phyloP scores from a whole-genome alignment of 805 yeast genomes.

The Candida endomychidarum region DNA sequence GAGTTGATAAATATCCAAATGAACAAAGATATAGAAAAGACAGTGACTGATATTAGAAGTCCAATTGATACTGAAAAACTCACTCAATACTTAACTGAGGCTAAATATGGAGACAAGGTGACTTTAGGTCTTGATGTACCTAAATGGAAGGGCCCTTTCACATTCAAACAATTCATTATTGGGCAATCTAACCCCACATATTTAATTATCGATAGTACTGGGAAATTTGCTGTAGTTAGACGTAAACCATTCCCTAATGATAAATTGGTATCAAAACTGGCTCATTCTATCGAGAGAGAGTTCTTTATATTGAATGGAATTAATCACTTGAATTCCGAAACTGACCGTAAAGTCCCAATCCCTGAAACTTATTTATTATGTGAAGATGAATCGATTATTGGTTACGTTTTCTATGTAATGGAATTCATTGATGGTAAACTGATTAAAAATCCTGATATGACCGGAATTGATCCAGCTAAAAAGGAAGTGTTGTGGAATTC shows the following conservation, averaged over 20 bases:
- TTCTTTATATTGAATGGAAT: constrained; percentile 48
- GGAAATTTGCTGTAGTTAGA: constrained; percentile 48
- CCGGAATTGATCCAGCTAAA: constrained; percentile 27
- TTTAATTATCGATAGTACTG: constrained; percentile 41
- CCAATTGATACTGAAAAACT: constrained; percentile 29
- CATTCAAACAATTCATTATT: constrained; percentile 52
- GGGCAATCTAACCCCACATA: constrained; percentile 70
- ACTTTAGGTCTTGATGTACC: constrained; percentile 26
- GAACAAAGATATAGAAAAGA: constrained; percentile 19
- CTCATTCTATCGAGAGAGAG: constrained; percentile 65
- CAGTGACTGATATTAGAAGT: constrained; percentile 35
- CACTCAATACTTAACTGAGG: constrained; percentile 20
- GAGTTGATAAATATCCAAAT: constrained; percentile 3
- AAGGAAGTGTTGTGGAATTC: constrained; percentile 44
- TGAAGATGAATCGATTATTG: constrained; percentile 55
- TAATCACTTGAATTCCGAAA: constrained; percentile 25
- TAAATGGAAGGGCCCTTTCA: constrained; percentile 27
- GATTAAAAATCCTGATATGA: constrained; percentile 53
- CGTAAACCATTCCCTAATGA: constrained; percentile 55
- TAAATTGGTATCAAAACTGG: constrained; percentile 51
- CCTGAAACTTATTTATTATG: constrained; percentile 53
- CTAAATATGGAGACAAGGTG: constrained; percentile 12
- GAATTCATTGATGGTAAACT: constrained; percentile 57
- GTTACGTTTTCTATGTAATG: constrained; percentile 60
- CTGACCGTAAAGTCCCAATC: constrained; percentile 45